Evolutionary conservation across 2,329 filamentous ascomycete genomes (phyloP), one percentile per base, ranked within the genome.

Genomic region (Exserohilum rostratum): DNA sequence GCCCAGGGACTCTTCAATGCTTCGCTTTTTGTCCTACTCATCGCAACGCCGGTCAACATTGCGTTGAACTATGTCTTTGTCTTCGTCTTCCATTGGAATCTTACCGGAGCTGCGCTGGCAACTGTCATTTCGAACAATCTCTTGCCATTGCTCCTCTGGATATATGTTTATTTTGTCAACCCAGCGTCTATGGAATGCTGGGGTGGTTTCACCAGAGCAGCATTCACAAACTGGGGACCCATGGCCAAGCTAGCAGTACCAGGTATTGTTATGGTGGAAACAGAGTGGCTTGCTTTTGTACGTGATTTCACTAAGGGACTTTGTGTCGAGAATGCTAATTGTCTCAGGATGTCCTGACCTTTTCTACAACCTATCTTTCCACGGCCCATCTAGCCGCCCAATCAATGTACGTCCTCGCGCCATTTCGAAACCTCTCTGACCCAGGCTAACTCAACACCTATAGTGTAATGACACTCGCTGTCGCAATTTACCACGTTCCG

Each of bases 191-290:
- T 76, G 30, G 68, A 75, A 56, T 83, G 80, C 69, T 95, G 90
- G 90, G 88, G 87, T 51, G 90, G 90, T 1, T 88, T 93, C 72
- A 87, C 85, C 4, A 80, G 76, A 62, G 83, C 83, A 25, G 88
- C 89, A 0, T 82, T 91, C 54, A 77, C 79, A 17, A 91, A 93
- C 67, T 95, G 90, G 90, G 82, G 83, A 0, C 88, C 88, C 9
- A 96, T 96, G 93, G 84, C 96, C 62, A 85, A 86, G 42, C 86
- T 98, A n/a, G 91, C 93, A 0, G 78, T 97, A 15, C 93, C 93
- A 0, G 93, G 93, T 4, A 88, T 98, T 74, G 80, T 96, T 59
- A 97, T 97, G 93, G 89, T 97, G 2, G 88, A 96, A 74, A 93
- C 93, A 5, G 72, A 75, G 52, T 75, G 72, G 69, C 62, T 75